Evolutionary conservation across 306 rosid genomes (phyloP), one percentile per base, ranked within the genome.

Genomic region (Malus sieversii): DNA sequence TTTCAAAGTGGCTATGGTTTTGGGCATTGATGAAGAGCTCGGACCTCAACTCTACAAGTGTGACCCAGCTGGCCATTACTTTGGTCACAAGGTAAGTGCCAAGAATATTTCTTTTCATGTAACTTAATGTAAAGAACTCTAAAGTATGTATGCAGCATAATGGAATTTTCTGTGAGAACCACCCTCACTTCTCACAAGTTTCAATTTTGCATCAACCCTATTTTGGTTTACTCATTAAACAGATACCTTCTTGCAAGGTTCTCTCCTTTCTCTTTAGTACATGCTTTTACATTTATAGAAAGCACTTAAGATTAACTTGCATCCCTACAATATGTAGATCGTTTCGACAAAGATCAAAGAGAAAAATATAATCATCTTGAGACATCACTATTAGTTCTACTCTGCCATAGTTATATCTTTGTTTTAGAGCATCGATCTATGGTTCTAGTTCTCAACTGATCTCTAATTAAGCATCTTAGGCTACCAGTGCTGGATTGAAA

Each of bases 61-160:
- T 75, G 99, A 96, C 68, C 99, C 99, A 32, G 99, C 99, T 57
- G 99, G 99, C 72, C 99, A 96, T 84, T 92, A 89, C 88, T 96
- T 92, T 77, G 99, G 99, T 79, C 99, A 96, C 87, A 96, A 96
- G 99, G 99, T 92, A 86, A 4, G 23, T 68, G 38, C 18, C 73
- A 69, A 76, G 66, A 78, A 68, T 68, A 19, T 52, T 55, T 57
- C 29, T 60, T 19, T 13, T 14, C 15, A 33, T 44, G 10, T 18
- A 18, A 45, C 42, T 73, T 25, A 20, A 42, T 61, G 2, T 10
- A 42, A 51, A 38, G 40, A 73, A 58, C 29, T 10, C 25, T 4
- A 38, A 72, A 58, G 10, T 40, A 22, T 3, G 5, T 40, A 22
- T 1, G 57, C 25, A 35, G n/a, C 2, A 13, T 51, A 8, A 55